Conservation (phyloP, 202 grass and related monocot genomes). For the Zizania palustris region DNA sequence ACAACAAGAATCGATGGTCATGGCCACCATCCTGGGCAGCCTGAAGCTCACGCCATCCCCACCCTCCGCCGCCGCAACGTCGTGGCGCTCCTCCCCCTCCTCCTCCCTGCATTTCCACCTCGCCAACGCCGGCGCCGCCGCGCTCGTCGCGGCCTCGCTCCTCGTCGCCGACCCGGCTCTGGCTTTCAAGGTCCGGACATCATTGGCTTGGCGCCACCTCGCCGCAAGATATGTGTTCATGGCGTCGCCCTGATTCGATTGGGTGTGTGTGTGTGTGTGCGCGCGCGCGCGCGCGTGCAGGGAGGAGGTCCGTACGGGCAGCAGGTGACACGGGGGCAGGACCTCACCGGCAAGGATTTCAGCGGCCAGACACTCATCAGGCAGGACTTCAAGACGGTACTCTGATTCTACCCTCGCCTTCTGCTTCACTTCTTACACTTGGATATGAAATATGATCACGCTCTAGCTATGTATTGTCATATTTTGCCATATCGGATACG, state of each 20-base stretch:
- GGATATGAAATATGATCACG: not conserved
- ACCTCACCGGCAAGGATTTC: slow-evolving; percentile 93
- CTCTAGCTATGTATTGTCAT: no score
- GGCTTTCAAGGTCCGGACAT: slow-evolving; percentile 61
- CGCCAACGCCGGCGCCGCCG: not conserved
- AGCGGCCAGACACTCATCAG: slow-evolving; percentile 86
- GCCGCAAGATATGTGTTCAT: not conserved
- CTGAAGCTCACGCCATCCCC: slow-evolving; percentile 32
- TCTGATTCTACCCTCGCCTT: not conserved
- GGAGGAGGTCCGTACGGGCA: slow-evolving; percentile 85
- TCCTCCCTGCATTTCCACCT: slow-evolving; percentile 47
- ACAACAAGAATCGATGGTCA: not conserved
- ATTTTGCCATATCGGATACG: no score
- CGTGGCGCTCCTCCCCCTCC: not conserved
- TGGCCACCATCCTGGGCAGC: slow-evolving; percentile 34
- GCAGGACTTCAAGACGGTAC: slow-evolving; percentile 97
- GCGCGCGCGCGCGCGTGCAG: no score
- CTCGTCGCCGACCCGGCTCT: slow-evolving; percentile 66
- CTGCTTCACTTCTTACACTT: not conserved
- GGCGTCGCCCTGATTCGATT: no score
- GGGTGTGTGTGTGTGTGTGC: no score
- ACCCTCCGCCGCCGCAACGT: not conserved
- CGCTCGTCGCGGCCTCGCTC: slow-evolving; percentile 37
- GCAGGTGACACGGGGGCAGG: slow-evolving; percentile 86
- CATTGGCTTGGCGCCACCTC: not conserved